Percentiles rank a stretch among this genome's conserved stretches.
phyloP scores from a whole-genome alignment of 148 eudicot genomes.

The Arbutus unedo region DNA sequence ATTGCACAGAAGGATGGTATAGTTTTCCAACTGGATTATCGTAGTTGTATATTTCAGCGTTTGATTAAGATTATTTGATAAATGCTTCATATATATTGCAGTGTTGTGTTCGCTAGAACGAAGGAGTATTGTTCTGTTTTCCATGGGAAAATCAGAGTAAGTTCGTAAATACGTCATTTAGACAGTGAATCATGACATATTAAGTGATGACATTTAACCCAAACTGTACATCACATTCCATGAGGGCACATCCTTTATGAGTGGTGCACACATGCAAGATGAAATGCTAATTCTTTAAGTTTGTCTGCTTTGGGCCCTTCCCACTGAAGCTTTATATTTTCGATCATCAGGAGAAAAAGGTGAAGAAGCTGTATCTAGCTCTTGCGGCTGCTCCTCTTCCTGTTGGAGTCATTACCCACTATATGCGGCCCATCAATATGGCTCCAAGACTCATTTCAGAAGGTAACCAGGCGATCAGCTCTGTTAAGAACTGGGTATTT shows the following conservation, averaged over 20 bases:
- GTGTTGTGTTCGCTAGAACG: conserved; percentile 85
- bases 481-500: not conserved
- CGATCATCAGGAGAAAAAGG: conserved; percentile 67
- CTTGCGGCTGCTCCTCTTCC: conserved; percentile 89
- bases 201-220: not conserved
- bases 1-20: conserved; percentile 98
- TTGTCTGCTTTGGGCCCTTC: conserved; percentile 3
- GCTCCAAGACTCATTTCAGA: conserved; percentile 86
- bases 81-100: conserved; percentile 32
- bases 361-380: conserved; percentile 89
- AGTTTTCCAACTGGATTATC: conserved; percentile 9
- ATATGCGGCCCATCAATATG: conserved; percentile 71
- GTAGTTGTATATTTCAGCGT: conserved; percentile 2
- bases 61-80: not conserved
- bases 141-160: conserved; percentile 87
- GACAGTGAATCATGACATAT: not conserved
- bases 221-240: not conserved
- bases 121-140: conserved; percentile 84
- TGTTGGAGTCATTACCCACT: conserved; percentile 71
- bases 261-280: not conserved
- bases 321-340: conserved; percentile 8
- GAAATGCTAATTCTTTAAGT: not conserved
- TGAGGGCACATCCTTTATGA: not conserved
- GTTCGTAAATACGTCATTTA: conserved; percentile 20
- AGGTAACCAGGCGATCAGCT: conserved; percentile 67